Conservation (phyloP, 768 basidiomycete genomes). For the Mycena belliarum region DNA sequence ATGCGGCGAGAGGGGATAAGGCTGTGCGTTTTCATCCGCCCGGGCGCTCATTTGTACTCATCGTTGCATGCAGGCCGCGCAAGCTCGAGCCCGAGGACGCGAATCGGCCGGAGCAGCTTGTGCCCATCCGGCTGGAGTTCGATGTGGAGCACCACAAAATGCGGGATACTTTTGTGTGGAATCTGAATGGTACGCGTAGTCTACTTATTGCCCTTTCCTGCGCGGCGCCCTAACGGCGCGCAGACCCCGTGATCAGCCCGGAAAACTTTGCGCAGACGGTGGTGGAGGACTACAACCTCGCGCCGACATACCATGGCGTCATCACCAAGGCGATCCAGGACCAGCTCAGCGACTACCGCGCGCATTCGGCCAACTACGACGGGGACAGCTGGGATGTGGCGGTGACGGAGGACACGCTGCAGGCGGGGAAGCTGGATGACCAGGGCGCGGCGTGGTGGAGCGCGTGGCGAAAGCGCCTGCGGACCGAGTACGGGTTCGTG, state of each 20-base stretch:
- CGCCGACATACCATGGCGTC: conserved; percentile 58
- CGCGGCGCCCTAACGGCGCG: not conserved
- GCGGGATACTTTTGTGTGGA: conserved; percentile 98
- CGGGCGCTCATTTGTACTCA: conserved; percentile 13
- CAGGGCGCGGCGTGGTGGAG: conserved; percentile 67
- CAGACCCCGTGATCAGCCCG: conserved; percentile 88
- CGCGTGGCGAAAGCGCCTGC: conserved; percentile 62
- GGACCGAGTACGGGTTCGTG: conserved; percentile 36
- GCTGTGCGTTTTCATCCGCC: conserved; percentile 55
- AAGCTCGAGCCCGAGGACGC: conserved; percentile 57
- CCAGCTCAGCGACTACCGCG: conserved; percentile 79
- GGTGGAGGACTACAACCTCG: conserved; percentile 89
- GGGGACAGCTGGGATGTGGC: conserved; percentile 38
- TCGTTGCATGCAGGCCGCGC: conserved; percentile 50
- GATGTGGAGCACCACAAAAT: conserved; percentile 94
- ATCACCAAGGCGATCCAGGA: conserved; percentile 88
- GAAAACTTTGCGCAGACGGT: conserved; percentile 90
- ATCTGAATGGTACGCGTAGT: conserved; percentile 72
- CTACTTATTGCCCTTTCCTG: conserved; percentile 11
- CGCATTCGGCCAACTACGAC: conserved; percentile 61
- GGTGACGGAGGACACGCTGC: conserved; percentile 26
- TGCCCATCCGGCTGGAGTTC: conserved; percentile 95
- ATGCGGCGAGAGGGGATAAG: conserved; percentile 65
- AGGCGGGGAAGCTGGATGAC: conserved; percentile 49
- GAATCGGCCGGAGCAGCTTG: conserved; percentile 74